A percentile compares a stretch with the other conserved stretches of the same genome.
phyloP scores from a whole-genome alignment of 2,329 filamentous ascomycete genomes.

The Fusarium begoniae region DNA sequence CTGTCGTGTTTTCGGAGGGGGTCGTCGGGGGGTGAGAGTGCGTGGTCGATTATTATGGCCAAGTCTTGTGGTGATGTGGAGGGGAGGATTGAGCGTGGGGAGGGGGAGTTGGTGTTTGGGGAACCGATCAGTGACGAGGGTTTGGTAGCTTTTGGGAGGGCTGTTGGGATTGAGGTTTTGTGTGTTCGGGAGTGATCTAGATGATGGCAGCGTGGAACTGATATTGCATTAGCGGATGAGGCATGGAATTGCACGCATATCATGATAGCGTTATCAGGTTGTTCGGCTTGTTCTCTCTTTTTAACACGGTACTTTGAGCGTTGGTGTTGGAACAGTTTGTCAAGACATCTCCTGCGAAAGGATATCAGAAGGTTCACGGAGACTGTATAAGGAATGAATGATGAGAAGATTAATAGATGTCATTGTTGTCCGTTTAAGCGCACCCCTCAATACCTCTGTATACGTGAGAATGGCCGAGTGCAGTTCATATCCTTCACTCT shows the following conservation, averaged over 20 bases:
- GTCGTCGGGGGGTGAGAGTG: not conserved
- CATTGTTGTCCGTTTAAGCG: rapidly evolving
- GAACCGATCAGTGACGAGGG: not conserved
- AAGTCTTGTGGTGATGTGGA: not conserved
- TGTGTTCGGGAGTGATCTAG: not conserved
- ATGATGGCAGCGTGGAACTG: not conserved
- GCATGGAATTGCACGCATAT: rapidly evolving
- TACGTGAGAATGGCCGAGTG: not conserved
- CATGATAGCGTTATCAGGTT: rapidly evolving
- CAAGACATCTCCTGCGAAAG: not conserved
- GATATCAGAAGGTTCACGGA: no score
- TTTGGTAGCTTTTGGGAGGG: not conserved
- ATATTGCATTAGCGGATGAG: not conserved
- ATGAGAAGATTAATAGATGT: rapidly evolving
- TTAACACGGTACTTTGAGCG: rapidly evolving
- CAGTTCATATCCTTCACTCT: not conserved
- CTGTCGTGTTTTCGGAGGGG: not conserved
- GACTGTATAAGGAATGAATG: rapidly evolving
- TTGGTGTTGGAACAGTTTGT: not conserved
- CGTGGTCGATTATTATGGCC: not conserved
- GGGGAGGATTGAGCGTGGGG: not conserved
- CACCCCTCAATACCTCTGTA: not conserved
- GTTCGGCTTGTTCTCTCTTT: not conserved
- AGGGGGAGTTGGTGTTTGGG: not conserved
- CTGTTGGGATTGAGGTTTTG: not conserved